Evolutionary conservation across 2,329 filamentous ascomycete species (phyloP), one percentile per base, ranked within the genome.

Genomic region (Hypoxylon sp.): DNA sequence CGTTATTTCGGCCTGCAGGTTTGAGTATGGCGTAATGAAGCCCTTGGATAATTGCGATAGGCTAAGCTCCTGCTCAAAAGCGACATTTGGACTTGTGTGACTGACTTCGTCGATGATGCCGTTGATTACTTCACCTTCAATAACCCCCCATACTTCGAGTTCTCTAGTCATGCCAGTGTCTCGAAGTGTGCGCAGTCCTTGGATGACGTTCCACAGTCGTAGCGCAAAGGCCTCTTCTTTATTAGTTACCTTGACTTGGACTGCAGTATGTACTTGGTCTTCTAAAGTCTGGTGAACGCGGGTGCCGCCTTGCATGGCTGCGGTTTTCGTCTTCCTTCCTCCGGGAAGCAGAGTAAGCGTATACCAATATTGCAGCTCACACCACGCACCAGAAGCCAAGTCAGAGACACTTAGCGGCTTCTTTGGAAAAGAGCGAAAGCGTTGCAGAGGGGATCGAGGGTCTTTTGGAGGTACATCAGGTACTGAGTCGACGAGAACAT

Each of bases 311-410:
- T 90, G 91, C 96, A 99, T 99, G 0, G 93, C 93, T 1, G 87
- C 80, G 0, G 94, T 98, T 35, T 85, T 85, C 59, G 87, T 91
- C 77, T 92, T 94, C 63, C 88, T 88, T 0, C 95, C 96, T 75
- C 91, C 83, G 0, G 86, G 87, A 3, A 88, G 88, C 60, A 88
- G 90, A 2, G 90, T 92, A 60, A 99, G 85, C 0, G 89, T 93
- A 80, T 97, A 98, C 84, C 90, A 94, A 75, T 97, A 97, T 78
- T 98, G 94, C 65, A 98, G 80, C 80, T 99, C 95, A 79, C 96
- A 99, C 96, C 96, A 99, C 6, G 94, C 91, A 1, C 94, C 94
- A 0, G 93, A 92, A 0, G 94, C 89, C 24, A 98, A 82, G 79
- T 99, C 96, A 2, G 93, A 94, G 0, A 98, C 96, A 0, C 92